These are phyloP conservation scores for Apostasia shenzhenica DNA, from an alignment of 106 monocot species.

Conservation along the genomic window DNA sequence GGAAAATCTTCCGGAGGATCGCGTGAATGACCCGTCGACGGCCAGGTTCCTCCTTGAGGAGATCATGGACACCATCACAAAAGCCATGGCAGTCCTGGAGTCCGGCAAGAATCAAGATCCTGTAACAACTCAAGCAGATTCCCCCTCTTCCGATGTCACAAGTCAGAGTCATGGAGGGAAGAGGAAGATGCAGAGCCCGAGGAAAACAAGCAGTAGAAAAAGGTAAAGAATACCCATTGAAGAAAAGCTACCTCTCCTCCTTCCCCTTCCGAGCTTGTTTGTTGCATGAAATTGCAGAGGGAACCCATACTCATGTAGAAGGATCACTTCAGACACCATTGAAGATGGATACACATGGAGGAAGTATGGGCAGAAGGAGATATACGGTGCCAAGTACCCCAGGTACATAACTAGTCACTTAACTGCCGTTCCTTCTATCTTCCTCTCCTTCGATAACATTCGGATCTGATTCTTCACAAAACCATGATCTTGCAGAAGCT, in stretches of 20 bases:
- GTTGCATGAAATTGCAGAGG: constrained; percentile 12
- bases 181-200: constrained; percentile 1
- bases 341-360: constrained; percentile 57
- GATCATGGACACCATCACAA: background rate
- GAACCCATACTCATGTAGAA: constrained; percentile 11
- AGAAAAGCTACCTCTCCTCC: background rate
- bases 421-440: background rate
- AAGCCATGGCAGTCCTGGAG: background rate
- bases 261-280: background rate
- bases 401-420: constrained; percentile 19
- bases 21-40: background rate
- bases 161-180: background rate
- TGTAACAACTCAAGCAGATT: background rate
- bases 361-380: constrained; percentile 74
- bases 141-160: background rate
- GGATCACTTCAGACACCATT: constrained; percentile 7
- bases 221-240: constrained; percentile 5
- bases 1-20: background rate
- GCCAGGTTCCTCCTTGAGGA: background rate
- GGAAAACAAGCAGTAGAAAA: constrained; percentile 1
- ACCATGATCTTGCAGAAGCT: constrained; percentile 21
- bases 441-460: background rate
- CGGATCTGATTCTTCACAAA: background rate
- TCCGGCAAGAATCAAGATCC: background rate
- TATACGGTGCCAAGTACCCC: constrained; percentile 25